phyloP scores from a whole-genome alignment of 2,329 filamentous ascomycete species.

The Xylaria sp. region DNA sequence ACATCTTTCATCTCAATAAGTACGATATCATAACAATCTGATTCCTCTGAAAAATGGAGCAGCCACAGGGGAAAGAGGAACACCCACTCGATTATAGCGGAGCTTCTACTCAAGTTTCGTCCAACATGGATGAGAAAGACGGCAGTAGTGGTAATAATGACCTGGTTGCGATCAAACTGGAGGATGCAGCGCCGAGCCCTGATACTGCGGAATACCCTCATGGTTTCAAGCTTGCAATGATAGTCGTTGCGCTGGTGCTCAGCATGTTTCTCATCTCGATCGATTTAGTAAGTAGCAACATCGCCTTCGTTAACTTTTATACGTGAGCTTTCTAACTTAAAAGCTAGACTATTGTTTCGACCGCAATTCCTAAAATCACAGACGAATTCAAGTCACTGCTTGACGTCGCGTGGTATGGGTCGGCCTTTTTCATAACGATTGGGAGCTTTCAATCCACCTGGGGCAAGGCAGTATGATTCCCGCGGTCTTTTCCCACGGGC shows the following conservation, averaged over 20 bases:
- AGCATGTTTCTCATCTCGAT: slow-evolving; percentile 62
- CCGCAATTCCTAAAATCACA: slow-evolving; percentile 51
- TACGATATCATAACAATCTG: too few relatives aligned
- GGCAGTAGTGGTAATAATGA: too few relatives aligned
- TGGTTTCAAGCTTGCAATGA: slow-evolving; percentile 55
- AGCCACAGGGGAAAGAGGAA: too few relatives aligned
- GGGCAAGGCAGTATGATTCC: slow-evolving; percentile 43
- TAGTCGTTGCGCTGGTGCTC: slow-evolving; percentile 61
- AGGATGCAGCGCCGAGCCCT: too few relatives aligned
- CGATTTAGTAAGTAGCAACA: slow-evolving; percentile 54
- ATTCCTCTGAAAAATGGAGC: too few relatives aligned
- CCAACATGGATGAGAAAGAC: too few relatives aligned
- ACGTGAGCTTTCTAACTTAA: too few relatives aligned
- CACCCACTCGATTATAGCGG: too few relatives aligned
- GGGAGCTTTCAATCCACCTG: slow-evolving; percentile 46
- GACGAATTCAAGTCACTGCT: slow-evolving; percentile 50
- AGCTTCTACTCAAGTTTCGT: too few relatives aligned
- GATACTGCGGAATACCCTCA: slow-evolving; percentile 52
- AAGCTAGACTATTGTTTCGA: slow-evolving; percentile 46
- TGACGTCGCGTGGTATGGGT: slow-evolving; percentile 58
- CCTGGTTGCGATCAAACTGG: too few relatives aligned
- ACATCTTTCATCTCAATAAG: too few relatives aligned
- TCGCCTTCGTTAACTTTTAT: background rate
- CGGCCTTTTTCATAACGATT: slow-evolving; percentile 50
- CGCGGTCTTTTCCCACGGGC: too few relatives aligned